Evolutionary conservation across 208 protist species (phyloP), one percentile per base, ranked within the genome.

Genomic region (Leptomonas pyrrhocoris): DNA sequence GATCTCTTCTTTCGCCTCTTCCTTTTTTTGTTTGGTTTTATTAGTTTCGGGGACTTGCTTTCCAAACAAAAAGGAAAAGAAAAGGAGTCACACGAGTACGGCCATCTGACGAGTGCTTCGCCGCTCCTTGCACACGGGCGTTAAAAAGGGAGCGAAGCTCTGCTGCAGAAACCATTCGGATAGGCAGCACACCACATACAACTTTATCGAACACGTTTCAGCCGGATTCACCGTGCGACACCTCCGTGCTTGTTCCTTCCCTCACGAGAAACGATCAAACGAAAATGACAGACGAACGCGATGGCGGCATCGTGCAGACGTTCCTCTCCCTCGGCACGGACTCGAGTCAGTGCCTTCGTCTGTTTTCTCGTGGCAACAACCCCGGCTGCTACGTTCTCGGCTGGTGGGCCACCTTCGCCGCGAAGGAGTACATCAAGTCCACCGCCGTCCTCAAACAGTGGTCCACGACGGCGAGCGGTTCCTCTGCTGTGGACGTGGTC

Each of bases 401-500:
- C 45, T 85, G 67, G 72, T 96, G 92, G 89, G 92, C 92, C 12
- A 68, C 55, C 19, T 73, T 86, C 45, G 80, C 85, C 38, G 92
- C 92, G 5, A 79, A 81, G 57, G 88, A 95, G 70, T 96, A 95
- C 74, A 89, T 95, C 76, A 94, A 94, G 76, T 95, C 89, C 40
- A 77, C 83, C 31, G 86, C 89, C 12, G 85, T 94, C 34, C 49
- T 96, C 30, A 92, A 90, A 77, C 79, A 84, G 58, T 96, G 92
- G 89, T 28, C 36, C 25, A 31, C 27, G 42, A 58, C 61, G 6
- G 43, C 61, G 13, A 57, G 15, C 38, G 53, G 59, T 57, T 54
- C 56, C n/a, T 28, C 27, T 6, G 60, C 57, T 0, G n/a, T 94
- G 13, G 80, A 88, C 28, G 92, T 79, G 2, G 86, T 92, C 6